Percentiles rank a stretch among this genome's conserved stretches.
phyloP scores from a whole-genome alignment of 2,329 filamentous ascomycete genomes.

The Orbilia ellipsospora region DNA sequence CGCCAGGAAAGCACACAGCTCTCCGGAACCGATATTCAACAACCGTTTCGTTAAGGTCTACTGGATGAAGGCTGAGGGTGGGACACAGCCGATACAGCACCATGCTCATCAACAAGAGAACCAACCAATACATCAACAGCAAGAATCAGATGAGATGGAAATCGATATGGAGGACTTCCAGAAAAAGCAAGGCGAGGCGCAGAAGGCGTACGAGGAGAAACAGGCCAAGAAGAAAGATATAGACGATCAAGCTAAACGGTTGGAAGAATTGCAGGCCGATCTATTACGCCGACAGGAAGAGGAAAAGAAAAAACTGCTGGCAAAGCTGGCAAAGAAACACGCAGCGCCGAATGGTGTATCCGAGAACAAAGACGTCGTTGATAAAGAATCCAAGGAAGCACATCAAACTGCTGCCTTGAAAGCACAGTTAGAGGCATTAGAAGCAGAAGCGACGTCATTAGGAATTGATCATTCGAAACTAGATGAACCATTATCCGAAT shows the following conservation, averaged over 20 bases:
- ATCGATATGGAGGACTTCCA: slow-evolving; percentile 77
- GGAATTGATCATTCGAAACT: slow-evolving; percentile 72
- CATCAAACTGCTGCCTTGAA: slow-evolving; percentile 74
- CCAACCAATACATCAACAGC: slow-evolving; percentile 20
- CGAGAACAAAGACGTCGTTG: slow-evolving; percentile 45
- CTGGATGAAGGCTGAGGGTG: slow-evolving; percentile 73
- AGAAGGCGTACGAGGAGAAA: slow-evolving; percentile 75
- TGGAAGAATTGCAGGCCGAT: slow-evolving; percentile 74
- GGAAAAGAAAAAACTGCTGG: slow-evolving; percentile 72
- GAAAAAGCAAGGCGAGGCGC: slow-evolving; percentile 76
- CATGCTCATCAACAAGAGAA: slow-evolving; percentile 52
- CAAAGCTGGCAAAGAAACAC: slow-evolving; percentile 71
- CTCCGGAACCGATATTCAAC: slow-evolving; percentile 83
- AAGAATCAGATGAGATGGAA: slow-evolving; percentile 65
- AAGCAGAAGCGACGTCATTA: slow-evolving; percentile 76
- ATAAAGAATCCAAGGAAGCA: slow-evolving; percentile 59
- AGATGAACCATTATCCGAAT: slow-evolving; percentile 63
- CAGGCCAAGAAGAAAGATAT: slow-evolving; percentile 72
- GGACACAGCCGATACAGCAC: slow-evolving; percentile 57
- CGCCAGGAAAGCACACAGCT: slow-evolving; percentile 77
- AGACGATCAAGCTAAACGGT: slow-evolving; percentile 71
- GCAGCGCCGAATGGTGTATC: slow-evolving; percentile 57
- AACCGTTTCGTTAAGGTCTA: slow-evolving; percentile 88
- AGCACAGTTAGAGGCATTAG: slow-evolving; percentile 76
- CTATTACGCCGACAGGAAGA: slow-evolving; percentile 73